Base-by-base conservation (phyloP, 371 early-diverging fungal species). In the Nematocida sp. region DNA sequence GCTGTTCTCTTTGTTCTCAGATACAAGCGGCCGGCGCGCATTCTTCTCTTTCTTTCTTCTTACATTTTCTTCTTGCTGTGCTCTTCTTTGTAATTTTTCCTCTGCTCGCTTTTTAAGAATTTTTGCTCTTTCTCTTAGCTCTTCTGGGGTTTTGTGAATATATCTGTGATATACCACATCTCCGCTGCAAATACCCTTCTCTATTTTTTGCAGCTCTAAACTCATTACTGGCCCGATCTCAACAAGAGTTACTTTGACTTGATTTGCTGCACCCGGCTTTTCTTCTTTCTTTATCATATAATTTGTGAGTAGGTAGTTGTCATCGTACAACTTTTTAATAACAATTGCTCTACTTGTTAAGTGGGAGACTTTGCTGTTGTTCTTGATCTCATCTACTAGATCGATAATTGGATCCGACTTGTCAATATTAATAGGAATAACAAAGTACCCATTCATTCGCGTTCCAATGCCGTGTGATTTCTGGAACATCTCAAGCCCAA, bases 161-260 rank as follows among this genome's bases (percentile, higher is more conserved):
- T 78, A 78, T 25, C 76, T 42, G 62, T 78, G 95, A 85, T 91
- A 93, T 15, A 94, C 86, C 3, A 95, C 92, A 83, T 95, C 94
- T 54, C 96, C 97, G 56, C 90, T 91, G 84, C 94, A 93, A 66
- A 97, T 83, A 0, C 94, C 96, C 46, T 89, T 90, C 85, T 94
- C 91, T 50, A 97, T 91, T 89, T 97, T 95, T 78, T 92, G 84
- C 54, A 97, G 89, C 70, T 89, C 85, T 73, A 95, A 86, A 56
- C 92, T 91, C 90, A 97, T 88, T 42, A 95, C 89, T 23, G 97
- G 97, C 0, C 97, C 97, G 1, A 93, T 85, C 87, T 97, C 97
- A 64, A 94, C 91, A 87, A 78, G 72, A 58, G 70, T 20, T 2
- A 78, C 72, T 47, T 78, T 78, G 7, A 78, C 70, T 40, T 75